A percentile compares a stretch with the other conserved stretches of the same genome.
These are phyloP conservation scores for Sporothrix brunneoviolacea DNA, from an alignment of 2,329 filamentous ascomycete genomes.

Conservation along the genomic window DNA sequence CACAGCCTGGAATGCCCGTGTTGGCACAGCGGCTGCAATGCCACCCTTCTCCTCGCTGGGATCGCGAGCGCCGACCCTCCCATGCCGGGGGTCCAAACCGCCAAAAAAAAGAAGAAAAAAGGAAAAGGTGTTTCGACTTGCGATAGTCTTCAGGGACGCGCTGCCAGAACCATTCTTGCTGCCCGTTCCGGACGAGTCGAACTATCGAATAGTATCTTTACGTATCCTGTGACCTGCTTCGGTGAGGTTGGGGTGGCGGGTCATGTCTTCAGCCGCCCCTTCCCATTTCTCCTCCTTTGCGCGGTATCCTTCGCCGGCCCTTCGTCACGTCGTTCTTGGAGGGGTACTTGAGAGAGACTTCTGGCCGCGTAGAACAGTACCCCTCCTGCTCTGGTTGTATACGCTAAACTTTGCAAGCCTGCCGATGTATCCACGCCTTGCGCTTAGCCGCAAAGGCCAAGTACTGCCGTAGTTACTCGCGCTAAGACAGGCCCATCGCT, in stretches of 20 bases:
- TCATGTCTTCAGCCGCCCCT: constrained; percentile 7
- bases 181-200: background rate
- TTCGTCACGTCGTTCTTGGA: constrained; percentile 6
- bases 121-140: too few relatives aligned
- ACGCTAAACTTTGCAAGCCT: too few relatives aligned
- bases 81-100: background rate
- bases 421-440: too few relatives aligned
- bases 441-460: too few relatives aligned
- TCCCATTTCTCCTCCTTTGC: background rate
- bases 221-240: background rate
- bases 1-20: background rate
- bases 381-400: too few relatives aligned
- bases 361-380: too few relatives aligned
- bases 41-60: constrained; percentile 7
- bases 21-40: constrained; percentile 9
- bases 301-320: background rate
- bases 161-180: too few relatives aligned
- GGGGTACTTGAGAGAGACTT: too few relatives aligned
- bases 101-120: background rate
- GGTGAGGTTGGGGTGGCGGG: constrained; percentile 9
- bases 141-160: too few relatives aligned
- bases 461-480: background rate
- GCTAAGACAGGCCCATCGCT: constrained; percentile 4
- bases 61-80: background rate
- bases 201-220: background rate